Conservation (phyloP, 2,329 filamentous ascomycete species). For the Atkinsonella hypoxylon region DNA sequence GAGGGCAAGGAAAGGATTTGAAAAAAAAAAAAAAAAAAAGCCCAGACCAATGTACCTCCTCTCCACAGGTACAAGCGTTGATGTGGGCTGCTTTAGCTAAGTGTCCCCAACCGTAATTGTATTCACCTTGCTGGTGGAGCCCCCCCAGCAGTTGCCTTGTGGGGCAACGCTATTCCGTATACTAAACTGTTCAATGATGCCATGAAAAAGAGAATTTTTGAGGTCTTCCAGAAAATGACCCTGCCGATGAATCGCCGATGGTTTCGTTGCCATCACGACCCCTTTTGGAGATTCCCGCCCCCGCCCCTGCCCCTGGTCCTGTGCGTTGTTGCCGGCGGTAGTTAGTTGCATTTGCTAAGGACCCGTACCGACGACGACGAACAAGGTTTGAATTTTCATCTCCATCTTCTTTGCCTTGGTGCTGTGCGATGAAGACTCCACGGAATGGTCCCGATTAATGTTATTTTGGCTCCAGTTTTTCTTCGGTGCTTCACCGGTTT, state of each 20-base stretch:
- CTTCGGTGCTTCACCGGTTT: constrained; percentile 16
- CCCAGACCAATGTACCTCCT: constrained; percentile 14
- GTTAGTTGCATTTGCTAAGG: background rate
- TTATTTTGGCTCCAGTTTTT: constrained; percentile 13
- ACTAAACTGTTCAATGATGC: constrained; percentile 11
- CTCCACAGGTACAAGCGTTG: constrained; percentile 17
- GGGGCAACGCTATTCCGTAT: background rate
- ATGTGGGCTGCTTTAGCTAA: background rate
- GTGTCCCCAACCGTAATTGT: background rate
- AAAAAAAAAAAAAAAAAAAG: background rate
- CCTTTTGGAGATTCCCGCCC: background rate
- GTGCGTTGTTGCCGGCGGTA: background rate
- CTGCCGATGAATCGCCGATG: too few species aligned
- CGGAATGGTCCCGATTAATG: constrained; percentile 6
- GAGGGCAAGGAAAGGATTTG: background rate
- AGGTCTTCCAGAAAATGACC: constrained; percentile 19
- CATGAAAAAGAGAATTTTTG: constrained; percentile 12
- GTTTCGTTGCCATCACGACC: background rate
- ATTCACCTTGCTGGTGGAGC: too few species aligned
- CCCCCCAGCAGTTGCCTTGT: background rate
- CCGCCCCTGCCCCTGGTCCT: background rate
- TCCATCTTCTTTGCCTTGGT: background rate
- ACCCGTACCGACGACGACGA: background rate
- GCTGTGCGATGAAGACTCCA: background rate
- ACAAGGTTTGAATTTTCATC: background rate